phyloP scores from a whole-genome alignment of 2,329 filamentous ascomycete species.

The Verticillium alfalfae region DNA sequence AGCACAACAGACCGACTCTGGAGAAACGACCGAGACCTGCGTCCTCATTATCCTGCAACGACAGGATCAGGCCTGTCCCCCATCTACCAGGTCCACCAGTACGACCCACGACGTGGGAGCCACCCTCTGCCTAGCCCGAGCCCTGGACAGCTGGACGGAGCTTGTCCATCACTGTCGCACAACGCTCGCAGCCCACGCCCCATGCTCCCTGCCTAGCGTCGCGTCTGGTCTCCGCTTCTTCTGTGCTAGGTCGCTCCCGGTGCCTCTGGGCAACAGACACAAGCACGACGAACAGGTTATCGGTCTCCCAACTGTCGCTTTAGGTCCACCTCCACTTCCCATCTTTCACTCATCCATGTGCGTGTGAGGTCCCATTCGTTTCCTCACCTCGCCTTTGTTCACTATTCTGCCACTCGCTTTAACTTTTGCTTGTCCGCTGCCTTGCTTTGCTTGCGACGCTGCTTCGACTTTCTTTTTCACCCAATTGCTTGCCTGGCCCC shows the following conservation, averaged over 20 bases:
- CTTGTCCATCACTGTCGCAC: neutral
- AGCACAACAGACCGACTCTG: neutral
- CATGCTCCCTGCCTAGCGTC: neutral
- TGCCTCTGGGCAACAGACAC: neutral
- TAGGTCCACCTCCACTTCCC: neutral
- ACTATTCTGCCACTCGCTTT: neutral
- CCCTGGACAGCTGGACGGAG: neutral
- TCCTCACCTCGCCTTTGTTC: neutral
- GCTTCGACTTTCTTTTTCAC: conserved; percentile 2
- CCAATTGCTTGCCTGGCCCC: neutral
- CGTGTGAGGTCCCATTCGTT: neutral
- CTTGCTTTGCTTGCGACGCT: conserved; percentile 2
- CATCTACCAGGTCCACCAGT: neutral
- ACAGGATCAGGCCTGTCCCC: neutral
- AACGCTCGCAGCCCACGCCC: neutral
- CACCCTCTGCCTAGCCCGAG: too few relatives aligned
- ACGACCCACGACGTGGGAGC: neutral
- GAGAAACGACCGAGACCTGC: neutral
- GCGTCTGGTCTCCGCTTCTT: neutral
- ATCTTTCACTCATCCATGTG: neutral
- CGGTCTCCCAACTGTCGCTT: neutral
- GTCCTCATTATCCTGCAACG: neutral
- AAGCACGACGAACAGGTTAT: neutral
- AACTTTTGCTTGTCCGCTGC: neutral
- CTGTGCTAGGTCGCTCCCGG: conserved; percentile 1